phyloP scores from a whole-genome alignment of 108 stramenopile genomes.

The Cyclotella atomus region DNA sequence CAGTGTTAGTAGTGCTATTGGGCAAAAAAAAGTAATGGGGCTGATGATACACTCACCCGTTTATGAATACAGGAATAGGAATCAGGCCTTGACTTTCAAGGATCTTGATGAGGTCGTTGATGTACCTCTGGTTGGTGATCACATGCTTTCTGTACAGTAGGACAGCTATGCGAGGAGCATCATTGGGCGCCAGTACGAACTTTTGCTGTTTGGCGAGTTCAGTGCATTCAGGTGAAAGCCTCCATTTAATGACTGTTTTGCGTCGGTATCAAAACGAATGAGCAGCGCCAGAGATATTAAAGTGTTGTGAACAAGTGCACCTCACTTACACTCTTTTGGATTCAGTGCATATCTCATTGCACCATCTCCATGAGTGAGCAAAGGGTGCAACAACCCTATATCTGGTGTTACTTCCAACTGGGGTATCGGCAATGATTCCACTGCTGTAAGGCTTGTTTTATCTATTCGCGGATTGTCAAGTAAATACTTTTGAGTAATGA shows the following conservation, averaged over 20 bases:
- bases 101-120: conserved; percentile 64
- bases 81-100: conserved; percentile 75
- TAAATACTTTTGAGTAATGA: conserved; percentile 41
- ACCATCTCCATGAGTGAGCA: conserved; percentile 19
- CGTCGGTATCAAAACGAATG: neutral
- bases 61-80: conserved; percentile 90
- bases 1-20: too few species aligned
- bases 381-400: conserved; percentile 80
- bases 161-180: conserved; percentile 74
- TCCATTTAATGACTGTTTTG: conserved; percentile 67
- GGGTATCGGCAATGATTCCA: conserved; percentile 51
- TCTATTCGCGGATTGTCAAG: neutral
- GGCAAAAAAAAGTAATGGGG: too few species aligned
- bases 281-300: neutral
- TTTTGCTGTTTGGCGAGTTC: conserved; percentile 35
- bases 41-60: too few species aligned
- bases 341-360: conserved; percentile 10
- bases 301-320: conserved; percentile 10
- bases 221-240: conserved; percentile 48
- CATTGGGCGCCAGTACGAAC: conserved; percentile 49
- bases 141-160: conserved; percentile 88
- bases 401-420: conserved; percentile 72
- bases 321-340: conserved; percentile 26
- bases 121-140: conserved; percentile 81
- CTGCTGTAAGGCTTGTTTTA: neutral